Evolutionary conservation across 371 early-diverging fungal genomes (phyloP).

Genomic region (Mucor indicus): DNA sequence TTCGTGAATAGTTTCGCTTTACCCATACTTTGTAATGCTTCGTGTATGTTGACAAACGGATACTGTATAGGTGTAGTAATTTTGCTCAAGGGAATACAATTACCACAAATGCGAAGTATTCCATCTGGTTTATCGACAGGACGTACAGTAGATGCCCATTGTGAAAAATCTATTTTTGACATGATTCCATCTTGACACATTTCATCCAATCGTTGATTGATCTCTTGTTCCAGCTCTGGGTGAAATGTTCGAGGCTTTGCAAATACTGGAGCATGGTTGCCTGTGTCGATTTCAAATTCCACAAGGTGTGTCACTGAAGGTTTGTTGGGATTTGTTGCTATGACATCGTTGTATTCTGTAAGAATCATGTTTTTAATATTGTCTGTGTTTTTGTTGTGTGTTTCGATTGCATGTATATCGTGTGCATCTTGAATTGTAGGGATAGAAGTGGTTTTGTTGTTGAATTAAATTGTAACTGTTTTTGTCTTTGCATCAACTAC

Average conservation of each 20-base stretch:
- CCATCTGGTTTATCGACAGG: conserved; percentile 3
- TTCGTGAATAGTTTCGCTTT: conserved; percentile 1
- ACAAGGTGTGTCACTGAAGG: background rate
- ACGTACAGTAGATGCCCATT: conserved; percentile 2
- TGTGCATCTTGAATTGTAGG: background rate
- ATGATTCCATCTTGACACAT: background rate
- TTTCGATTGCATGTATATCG: background rate
- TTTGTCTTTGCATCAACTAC: background rate
- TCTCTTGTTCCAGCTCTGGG: background rate
- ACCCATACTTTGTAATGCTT: conserved; percentile 6
- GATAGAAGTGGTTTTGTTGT: background rate
- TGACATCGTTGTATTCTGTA: conserved; percentile 1
- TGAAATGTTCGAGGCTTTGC: conserved; percentile 1
- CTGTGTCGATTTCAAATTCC: conserved; percentile 9
- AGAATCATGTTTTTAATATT: background rate
- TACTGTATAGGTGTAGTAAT: background rate
- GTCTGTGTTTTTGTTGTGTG: background rate
- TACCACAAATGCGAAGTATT: background rate
- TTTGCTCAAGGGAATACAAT: background rate
- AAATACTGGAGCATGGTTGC: conserved; percentile 4
- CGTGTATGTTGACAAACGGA: conserved; percentile 2
- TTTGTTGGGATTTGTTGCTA: conserved; percentile 2
- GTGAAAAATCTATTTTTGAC: background rate
- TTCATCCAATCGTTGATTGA: background rate
- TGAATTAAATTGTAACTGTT: background rate